Evolutionary conservation across 805 yeast genomes (phyloP), one percentile per base, ranked within the genome.

Genomic region (Cyberlindnera mrakii): DNA sequence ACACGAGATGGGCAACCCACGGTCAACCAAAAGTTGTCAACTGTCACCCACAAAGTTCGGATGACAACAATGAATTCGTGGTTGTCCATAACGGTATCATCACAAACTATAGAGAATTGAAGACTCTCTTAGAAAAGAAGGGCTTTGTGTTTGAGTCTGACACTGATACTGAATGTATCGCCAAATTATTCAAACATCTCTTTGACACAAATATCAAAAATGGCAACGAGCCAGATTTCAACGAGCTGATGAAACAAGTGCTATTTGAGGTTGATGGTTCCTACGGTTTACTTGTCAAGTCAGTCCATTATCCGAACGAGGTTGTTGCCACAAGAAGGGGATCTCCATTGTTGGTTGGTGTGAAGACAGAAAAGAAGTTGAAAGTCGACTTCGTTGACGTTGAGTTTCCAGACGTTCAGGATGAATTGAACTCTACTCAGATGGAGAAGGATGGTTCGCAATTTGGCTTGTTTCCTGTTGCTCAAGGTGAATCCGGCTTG

Each of bases 1-100:
- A 93, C 68, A 93, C 99, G 13, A 85, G 99, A 73, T 93, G 99
- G 99, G 99, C 99, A 40, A 93, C 99, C 32, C 99, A 93, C 66
- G 99, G 99, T 66, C 86, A 82, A 57, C 97, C 97, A 45, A 80
- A 78, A 52, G 78, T 75, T 49, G 56, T 65, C 48, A 93, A 93
- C 72, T 93, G 98, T 63, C 99, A 93, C 65, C 99, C 99, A 39
- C 98, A 91, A 63, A 73, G 91, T 51, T 87, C 96, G 1, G 99
- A 88, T 63, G 75, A 77, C 9, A 66, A 67, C 37, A 83, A 84
- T 55, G 96, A 90, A 65, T 93, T 93, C 58, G 79, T 87, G 35
- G 82, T 93, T 51, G 98, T 93, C 41, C 99, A 93, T 72, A 93
- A 93, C 59, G 99, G 99, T 74, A 93, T 93, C 64, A 88, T 93